Evolutionary conservation across 1,284 basidiomycete genomes (phyloP).

Genomic region (Leccinum pseudoinsigne): DNA sequence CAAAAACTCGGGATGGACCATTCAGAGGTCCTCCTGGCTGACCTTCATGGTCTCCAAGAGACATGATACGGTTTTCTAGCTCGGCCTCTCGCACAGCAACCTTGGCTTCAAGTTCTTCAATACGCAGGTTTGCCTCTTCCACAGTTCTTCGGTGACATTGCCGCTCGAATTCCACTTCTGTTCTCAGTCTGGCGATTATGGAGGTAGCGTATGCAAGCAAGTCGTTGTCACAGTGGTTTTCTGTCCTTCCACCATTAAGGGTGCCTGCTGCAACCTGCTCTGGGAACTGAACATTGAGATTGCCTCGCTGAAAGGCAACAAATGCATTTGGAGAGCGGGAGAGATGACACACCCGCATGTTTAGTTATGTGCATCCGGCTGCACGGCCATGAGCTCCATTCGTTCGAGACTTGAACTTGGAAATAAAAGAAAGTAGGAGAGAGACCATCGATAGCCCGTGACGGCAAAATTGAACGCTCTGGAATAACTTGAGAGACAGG

Average conservation of each 20-base stretch:
- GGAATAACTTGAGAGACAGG: neutral
- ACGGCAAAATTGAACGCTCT: slow-evolving; percentile 4
- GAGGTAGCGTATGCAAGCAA: slow-evolving; percentile 40
- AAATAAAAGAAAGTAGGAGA: neutral
- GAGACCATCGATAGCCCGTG: neutral
- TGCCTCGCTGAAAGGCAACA: slow-evolving; percentile 20
- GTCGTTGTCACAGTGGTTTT: slow-evolving; percentile 14
- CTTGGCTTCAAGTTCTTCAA: slow-evolving; percentile 50
- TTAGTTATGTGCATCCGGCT: slow-evolving; percentile 45
- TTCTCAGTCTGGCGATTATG: slow-evolving; percentile 44
- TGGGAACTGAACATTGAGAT: slow-evolving; percentile 22
- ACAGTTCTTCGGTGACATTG: slow-evolving; percentile 42
- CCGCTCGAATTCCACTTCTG: slow-evolving; percentile 47
- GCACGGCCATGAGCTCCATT: slow-evolving; percentile 53
- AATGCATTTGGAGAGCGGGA: slow-evolving; percentile 11
- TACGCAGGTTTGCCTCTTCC: slow-evolving; percentile 41
- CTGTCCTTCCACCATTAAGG: neutral
- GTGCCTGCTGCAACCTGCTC: slow-evolving; percentile 14
- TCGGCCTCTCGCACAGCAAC: slow-evolving; percentile 57
- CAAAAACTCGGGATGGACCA: neutral
- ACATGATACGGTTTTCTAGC: slow-evolving; percentile 40
- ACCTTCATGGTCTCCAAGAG: slow-evolving; percentile 2
- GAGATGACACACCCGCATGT: slow-evolving; percentile 43
- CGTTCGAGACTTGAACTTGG: slow-evolving; percentile 53
- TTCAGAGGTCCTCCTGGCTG: neutral